Conservation (phyloP, 164 flowering plant genomes). For the Magnolia sinica region DNA sequence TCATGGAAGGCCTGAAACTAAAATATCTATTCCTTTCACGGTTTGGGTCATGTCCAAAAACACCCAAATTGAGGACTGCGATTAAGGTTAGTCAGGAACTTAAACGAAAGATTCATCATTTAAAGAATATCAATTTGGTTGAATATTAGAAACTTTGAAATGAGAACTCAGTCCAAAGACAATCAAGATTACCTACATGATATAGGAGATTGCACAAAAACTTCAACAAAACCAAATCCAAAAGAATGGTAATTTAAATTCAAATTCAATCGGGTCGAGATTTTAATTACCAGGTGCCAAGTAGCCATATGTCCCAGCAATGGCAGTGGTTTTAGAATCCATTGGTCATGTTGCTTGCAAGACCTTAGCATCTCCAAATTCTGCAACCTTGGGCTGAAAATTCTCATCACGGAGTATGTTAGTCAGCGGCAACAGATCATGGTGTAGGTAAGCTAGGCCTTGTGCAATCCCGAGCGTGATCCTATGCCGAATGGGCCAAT, state of each 20-base stretch:
- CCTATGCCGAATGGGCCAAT: conserved; percentile 79
- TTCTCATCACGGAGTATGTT: conserved; percentile 63
- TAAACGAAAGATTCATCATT: too few species aligned
- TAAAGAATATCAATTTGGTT: too few species aligned
- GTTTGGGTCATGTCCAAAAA: too few species aligned
- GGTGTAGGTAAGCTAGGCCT: conserved; percentile 92
- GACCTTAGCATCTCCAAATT: conserved; percentile 93
- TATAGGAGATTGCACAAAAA: too few species aligned
- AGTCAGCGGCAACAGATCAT: conserved; percentile 71
- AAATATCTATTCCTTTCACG: too few species aligned
- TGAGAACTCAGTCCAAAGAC: too few species aligned
- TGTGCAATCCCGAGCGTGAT: conserved; percentile 88
- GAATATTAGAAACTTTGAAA: too few species aligned
- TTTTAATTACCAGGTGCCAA: conserved; percentile 78
- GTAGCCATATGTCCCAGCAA: conserved; percentile 96
- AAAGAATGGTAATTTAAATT: neutral
- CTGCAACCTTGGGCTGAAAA: conserved; percentile 87
- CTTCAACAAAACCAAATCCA: too few species aligned
- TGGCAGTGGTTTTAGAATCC: conserved; percentile 69
- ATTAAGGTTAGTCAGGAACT: too few species aligned
- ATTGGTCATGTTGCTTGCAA: conserved; percentile 71
- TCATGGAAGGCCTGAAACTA: too few species aligned
- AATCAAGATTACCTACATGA: too few species aligned
- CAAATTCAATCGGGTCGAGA: neutral
- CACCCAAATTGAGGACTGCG: too few species aligned